Percentiles rank a stretch among this genome's conserved stretches.
Conservation (phyloP, 2,329 filamentous ascomycete species). For the Fusarium sp. region DNA sequence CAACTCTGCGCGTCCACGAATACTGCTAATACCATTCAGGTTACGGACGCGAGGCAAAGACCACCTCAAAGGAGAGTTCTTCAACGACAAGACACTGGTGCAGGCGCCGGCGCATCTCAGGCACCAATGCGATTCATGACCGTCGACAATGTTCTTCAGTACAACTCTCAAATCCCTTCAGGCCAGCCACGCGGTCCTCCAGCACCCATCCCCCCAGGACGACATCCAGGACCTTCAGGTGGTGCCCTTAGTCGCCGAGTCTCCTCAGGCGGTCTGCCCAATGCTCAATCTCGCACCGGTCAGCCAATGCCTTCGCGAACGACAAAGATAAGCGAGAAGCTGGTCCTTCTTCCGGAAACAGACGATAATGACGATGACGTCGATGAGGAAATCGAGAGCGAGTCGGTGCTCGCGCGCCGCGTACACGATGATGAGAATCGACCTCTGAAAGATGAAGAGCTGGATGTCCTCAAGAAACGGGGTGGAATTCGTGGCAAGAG, state of each 20-base stretch:
- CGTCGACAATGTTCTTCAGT: slow-evolving; percentile 94
- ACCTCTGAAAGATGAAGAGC: slow-evolving; percentile 75
- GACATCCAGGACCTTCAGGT: slow-evolving; percentile 32
- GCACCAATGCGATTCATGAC: slow-evolving; percentile 79
- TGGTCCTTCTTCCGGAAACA: slow-evolving; percentile 93
- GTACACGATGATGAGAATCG: slow-evolving; percentile 69
- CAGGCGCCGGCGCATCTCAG: slow-evolving; percentile 46
- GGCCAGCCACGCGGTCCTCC: slow-evolving; percentile 85
- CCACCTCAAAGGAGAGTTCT: slow-evolving; percentile 48
- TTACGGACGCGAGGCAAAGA: slow-evolving; percentile 56
- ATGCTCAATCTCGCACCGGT: slow-evolving; percentile 58
- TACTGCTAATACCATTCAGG: slow-evolving; percentile 44
- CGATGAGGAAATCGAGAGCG: slow-evolving; percentile 69
- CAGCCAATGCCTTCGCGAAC: slow-evolving; percentile 82
- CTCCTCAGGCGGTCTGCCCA: slow-evolving; percentile 55
- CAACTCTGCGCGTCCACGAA: slow-evolving; percentile 18
- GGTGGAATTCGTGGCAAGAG: slow-evolving; percentile 80
- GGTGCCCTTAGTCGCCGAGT: slow-evolving; percentile 43
- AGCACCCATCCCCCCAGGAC: slow-evolving; percentile 55
- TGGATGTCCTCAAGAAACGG: slow-evolving; percentile 71
- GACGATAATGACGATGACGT: slow-evolving; percentile 66
- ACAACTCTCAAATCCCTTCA: slow-evolving; percentile 94
- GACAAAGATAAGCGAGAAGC: slow-evolving; percentile 94
- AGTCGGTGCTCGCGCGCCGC: slow-evolving; percentile 50
- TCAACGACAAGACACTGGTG: slow-evolving; percentile 50